phyloP scores from a whole-genome alignment of 306 rosid species.

The Pterocarpus macrocarpus region DNA sequence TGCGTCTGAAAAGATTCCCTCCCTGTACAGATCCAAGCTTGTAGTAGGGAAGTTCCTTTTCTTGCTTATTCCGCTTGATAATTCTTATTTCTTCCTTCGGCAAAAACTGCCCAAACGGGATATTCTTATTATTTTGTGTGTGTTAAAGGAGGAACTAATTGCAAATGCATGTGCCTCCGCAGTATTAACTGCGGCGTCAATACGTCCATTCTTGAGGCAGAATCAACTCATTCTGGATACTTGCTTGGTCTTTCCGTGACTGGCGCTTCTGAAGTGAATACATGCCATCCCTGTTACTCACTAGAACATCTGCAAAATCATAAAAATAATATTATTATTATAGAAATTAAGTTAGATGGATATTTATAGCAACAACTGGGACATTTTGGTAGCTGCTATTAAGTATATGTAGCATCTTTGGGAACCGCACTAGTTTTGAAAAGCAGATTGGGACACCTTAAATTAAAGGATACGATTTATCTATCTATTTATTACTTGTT shows the following conservation, averaged over 20 bases:
- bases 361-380: not conserved
- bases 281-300: constrained; percentile 50
- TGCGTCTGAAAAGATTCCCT: constrained; percentile 43
- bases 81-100: not conserved
- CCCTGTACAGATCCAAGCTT: constrained; percentile 9
- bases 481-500: no score
- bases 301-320: constrained; percentile 51
- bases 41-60: constrained; percentile 9
- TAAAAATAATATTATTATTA: not conserved
- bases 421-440: no score
- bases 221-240: constrained; percentile 54
- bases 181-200: constrained; percentile 40
- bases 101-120: constrained; percentile 41
- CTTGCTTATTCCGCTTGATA: constrained; percentile 3
- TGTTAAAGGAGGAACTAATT: not conserved
- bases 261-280: constrained; percentile 55
- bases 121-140: not conserved
- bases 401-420: no score
- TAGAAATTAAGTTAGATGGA: not conserved
- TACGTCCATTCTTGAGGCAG: constrained; percentile 95
- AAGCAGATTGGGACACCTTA: no score
- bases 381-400: no score
- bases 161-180: constrained; percentile 31
- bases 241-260: constrained; percentile 35
- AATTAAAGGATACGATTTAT: no score